Evolutionary conservation across 2,329 filamentous ascomycete species (phyloP), one percentile per base, ranked within the genome.

Genomic region (Pseudonectria buxi): DNA sequence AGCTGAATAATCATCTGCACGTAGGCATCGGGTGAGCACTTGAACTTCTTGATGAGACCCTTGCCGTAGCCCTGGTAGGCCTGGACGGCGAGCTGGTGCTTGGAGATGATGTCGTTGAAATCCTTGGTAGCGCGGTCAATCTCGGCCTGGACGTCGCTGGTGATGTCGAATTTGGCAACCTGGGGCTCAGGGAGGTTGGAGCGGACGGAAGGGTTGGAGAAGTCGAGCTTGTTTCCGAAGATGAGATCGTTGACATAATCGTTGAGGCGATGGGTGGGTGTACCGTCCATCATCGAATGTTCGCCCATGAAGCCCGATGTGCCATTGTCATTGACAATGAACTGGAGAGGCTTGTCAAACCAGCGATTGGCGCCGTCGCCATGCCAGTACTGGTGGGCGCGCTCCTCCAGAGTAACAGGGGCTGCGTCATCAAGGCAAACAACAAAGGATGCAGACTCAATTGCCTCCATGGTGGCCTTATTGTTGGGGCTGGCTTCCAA

Each of bases 251-350:
- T 94, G 58, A 94, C 76, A 57, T 88, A 92, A 72, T 98, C 92
- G 63, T 95, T 98, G 12, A 98, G 75, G 29, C 94, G 83, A 66
- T 96, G 92, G 3, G 94, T 98, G 1, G 94, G 89, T 6, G 92
- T 98, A 46, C 94, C 92, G 59, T 98, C 92, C 94, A 98, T 98
- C 92, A 98, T 96, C 54, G 86, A 94, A 74, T 98, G 92, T 68
- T 98, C 92, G 56, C 92, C 92, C 74, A 88, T 90, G 74, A 98
- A 98, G 43, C 92, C 92, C 3, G 92, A 85, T 7, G 92, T 94
- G 51, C 92, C 92, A 61, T 98, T 98, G 61, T 98, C 89, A 64
- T 95, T 95, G 68, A 98, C 63, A 59, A 98, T 94, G 68, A 98
- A 96, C 65, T 98, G 90, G 35, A 95, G 70, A 6, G 92, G 92